phyloP scores from a whole-genome alignment of 306 rosid species.

The Quercus mongolica region DNA sequence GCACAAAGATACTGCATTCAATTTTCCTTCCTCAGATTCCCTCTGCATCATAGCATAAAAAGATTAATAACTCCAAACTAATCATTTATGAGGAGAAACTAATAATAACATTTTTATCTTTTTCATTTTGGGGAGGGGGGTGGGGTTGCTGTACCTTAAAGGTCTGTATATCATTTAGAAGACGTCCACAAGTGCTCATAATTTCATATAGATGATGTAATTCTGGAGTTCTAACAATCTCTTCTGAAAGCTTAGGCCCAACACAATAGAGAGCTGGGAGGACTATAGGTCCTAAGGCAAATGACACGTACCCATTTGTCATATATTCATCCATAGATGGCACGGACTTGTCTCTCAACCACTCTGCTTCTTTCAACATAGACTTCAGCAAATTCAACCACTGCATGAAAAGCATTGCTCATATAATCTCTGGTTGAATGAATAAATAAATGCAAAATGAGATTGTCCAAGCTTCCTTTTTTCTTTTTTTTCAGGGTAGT shows the following conservation, averaged over 20 bases:
- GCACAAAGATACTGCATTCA: conserved; percentile 51
- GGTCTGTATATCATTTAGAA: conserved; percentile 65
- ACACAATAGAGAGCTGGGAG: conserved; percentile 76
- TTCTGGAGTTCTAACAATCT: conserved; percentile 33
- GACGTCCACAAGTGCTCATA: conserved; percentile 69
- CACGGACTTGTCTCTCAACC: conserved; percentile 44
- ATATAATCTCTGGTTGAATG: neutral
- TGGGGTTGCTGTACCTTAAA: conserved; percentile 42
- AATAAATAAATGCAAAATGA: neutral
- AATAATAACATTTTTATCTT: no score
- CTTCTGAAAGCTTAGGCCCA: conserved; percentile 71
- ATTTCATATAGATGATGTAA: conserved; percentile 43
- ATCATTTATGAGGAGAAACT: no score
- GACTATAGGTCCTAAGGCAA: conserved; percentile 11
- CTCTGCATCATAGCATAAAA: conserved; percentile 40
- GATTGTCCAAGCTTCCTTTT: neutral
- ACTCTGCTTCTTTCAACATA: conserved; percentile 71
- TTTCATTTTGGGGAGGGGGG: neutral
- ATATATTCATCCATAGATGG: conserved; percentile 43
- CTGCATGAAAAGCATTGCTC: conserved; percentile 38
- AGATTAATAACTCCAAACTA: no score
- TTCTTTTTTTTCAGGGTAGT: no score
- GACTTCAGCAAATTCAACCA: conserved; percentile 73
- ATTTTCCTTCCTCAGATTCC: conserved; percentile 75
- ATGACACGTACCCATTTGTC: no score